Evolutionary conservation across 331 rosid genomes (phyloP).

Genomic region (Pyrus hybrid): DNA sequence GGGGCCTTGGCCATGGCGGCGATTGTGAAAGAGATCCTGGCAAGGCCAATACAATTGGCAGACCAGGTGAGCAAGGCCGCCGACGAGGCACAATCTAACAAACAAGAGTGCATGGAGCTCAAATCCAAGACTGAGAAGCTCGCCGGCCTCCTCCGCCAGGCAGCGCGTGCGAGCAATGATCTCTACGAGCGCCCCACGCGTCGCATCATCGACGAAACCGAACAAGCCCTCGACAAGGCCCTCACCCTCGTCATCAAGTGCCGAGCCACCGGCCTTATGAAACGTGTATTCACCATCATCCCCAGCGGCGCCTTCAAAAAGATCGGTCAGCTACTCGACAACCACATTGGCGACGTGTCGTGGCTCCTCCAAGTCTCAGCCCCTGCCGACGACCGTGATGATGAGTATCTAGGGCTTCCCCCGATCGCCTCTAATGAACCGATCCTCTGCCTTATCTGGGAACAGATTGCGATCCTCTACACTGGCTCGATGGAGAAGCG

Average conservation of each 20-base stretch:
- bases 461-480: slow-evolving; percentile 47
- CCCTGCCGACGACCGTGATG: slow-evolving; percentile 52
- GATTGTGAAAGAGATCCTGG: slow-evolving; percentile 74
- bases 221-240: slow-evolving; percentile 63
- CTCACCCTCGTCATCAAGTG: slow-evolving; percentile 47
- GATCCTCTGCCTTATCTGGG: slow-evolving; percentile 62
- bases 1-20: slow-evolving; percentile 43
- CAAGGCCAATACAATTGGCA: slow-evolving; percentile 70
- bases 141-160: slow-evolving; percentile 56
- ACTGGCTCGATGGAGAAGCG: slow-evolving; percentile 43
- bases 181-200: slow-evolving; percentile 71
- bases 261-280: slow-evolving; percentile 43
- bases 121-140: slow-evolving; percentile 59
- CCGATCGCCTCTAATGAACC: slow-evolving; percentile 75
- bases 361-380: slow-evolving; percentile 70
- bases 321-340: slow-evolving; percentile 46
- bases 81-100: slow-evolving; percentile 44
- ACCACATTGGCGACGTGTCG: slow-evolving; percentile 60
- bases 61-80: slow-evolving; percentile 57
- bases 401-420: slow-evolving; percentile 59
- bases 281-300: slow-evolving; percentile 61
- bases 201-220: slow-evolving; percentile 70
- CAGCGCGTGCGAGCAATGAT: slow-evolving; percentile 58
- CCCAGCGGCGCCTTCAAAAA: slow-evolving; percentile 50
- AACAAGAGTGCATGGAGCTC: slow-evolving; percentile 47